These are phyloP conservation scores for Neocucurbitaria cava DNA, from an alignment of 2,329 filamentous ascomycete species.

Conservation along the genomic window DNA sequence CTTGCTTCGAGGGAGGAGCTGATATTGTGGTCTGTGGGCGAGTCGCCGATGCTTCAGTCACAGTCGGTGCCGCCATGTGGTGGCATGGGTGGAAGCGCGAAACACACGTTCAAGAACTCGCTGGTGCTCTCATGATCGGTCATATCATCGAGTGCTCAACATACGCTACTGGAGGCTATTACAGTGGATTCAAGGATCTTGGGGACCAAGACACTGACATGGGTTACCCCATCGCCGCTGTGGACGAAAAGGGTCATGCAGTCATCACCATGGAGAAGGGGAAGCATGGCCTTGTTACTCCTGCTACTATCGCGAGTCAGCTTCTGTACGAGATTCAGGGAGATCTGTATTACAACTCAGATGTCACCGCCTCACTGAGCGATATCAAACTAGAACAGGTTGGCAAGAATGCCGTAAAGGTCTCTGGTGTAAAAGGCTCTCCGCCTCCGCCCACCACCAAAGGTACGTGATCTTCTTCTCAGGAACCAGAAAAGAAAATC, in stretches of 20 bases:
- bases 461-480: neutral
- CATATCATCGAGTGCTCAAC: slow-evolving; percentile 22
- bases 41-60: slow-evolving; percentile 36
- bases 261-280: slow-evolving; percentile 40
- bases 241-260: slow-evolving; percentile 51
- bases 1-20: slow-evolving; percentile 28
- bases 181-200: slow-evolving; percentile 40
- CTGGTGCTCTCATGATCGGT: slow-evolving; percentile 55
- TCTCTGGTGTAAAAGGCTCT: slow-evolving; percentile 43
- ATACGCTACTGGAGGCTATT: slow-evolving; percentile 43
- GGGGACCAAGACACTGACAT: slow-evolving; percentile 30
- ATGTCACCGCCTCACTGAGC: slow-evolving; percentile 50
- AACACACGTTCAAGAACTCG: slow-evolving; percentile 55
- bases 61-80: slow-evolving; percentile 62
- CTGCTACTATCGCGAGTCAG: slow-evolving; percentile 36
- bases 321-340: slow-evolving; percentile 55
- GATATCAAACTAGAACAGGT: slow-evolving; percentile 39
- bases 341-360: slow-evolving; percentile 50
- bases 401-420: slow-evolving; percentile 36
- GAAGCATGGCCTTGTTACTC: slow-evolving; percentile 48
- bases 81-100: slow-evolving; percentile 60
- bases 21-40: slow-evolving; percentile 34
- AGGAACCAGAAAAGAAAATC: neutral
- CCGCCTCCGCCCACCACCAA: slow-evolving; percentile 45
- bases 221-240: slow-evolving; percentile 56